Percentiles rank a stretch among this genome's conserved stretches.
Conservation (phyloP, 2,329 filamentous ascomycete genomes). For the Aspergillus phoenicis region DNA sequence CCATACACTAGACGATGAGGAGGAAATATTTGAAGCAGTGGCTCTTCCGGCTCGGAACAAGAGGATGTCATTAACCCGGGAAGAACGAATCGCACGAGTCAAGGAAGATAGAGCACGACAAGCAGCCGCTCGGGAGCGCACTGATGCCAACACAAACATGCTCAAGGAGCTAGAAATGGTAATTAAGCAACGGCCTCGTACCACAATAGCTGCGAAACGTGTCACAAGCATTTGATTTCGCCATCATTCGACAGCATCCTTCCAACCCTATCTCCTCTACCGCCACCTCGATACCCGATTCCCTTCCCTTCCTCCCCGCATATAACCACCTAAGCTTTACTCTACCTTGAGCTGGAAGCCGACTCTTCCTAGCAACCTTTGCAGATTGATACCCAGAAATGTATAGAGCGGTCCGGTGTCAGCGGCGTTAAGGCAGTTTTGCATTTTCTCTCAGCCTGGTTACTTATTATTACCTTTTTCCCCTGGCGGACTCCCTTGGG, state of each 20-base stretch:
- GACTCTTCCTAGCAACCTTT: constrained; percentile 21
- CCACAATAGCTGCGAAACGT: constrained; percentile 39
- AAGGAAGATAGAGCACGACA: constrained; percentile 81
- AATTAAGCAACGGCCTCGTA: constrained; percentile 62
- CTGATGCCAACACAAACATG: constrained; percentile 85
- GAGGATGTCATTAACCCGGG: constrained; percentile 71
- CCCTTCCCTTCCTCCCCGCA: constrained; percentile 2
- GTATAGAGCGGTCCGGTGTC: constrained; percentile 38
- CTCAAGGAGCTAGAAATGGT: constrained; percentile 89
- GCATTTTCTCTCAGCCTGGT: constrained; percentile 18
- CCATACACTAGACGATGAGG: constrained; percentile 52
- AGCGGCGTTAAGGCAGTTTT: constrained; percentile 28
- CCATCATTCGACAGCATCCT: constrained; percentile 1
- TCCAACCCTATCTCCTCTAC: background rate
- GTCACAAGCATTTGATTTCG: constrained; percentile 47
- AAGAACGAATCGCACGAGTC: constrained; percentile 85
- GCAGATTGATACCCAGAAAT: constrained; percentile 38
- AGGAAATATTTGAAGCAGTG: constrained; percentile 89
- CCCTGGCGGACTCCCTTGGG: background rate
- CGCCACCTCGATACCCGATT: background rate
- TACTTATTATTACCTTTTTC: constrained; percentile 9
- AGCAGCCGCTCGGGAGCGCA: constrained; percentile 69
- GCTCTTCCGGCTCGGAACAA: constrained; percentile 70
- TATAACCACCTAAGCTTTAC: constrained; percentile 6
- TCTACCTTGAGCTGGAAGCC: constrained; percentile 17